These are phyloP conservation scores for Xylaria multiplex DNA, from an alignment of 2,329 filamentous ascomycete species.

Conservation along the genomic window DNA sequence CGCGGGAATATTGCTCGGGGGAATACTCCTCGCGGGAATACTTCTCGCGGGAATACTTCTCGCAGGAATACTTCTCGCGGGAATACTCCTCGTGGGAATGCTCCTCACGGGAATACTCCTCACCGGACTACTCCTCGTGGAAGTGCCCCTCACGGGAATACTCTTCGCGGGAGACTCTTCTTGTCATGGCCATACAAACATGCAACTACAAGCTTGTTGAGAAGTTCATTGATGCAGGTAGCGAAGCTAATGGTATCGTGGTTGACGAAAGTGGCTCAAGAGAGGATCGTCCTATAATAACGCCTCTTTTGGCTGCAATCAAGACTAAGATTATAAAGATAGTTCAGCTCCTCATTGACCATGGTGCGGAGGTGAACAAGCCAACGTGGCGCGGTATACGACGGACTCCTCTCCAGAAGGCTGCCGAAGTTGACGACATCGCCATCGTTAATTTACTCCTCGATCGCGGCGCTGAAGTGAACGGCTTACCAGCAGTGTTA, in stretches of 20 bases:
- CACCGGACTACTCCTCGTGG: too few species aligned
- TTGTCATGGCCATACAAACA: background rate
- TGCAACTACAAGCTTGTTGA: background rate
- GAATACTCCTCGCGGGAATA: too few species aligned
- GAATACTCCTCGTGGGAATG: too few species aligned
- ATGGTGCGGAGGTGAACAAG: conserved; percentile 1
- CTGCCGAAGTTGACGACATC: background rate
- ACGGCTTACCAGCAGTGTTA: background rate
- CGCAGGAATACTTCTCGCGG: too few species aligned
- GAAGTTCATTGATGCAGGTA: conserved; percentile 1
- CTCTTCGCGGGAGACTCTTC: background rate
- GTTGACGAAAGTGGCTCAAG: too few species aligned
- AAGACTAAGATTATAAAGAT: background rate
- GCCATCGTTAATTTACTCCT: conserved; percentile 1
- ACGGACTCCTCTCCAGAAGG: conserved; percentile 10
- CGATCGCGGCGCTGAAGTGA: background rate
- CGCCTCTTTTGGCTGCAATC: background rate
- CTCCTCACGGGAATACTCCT: too few species aligned
- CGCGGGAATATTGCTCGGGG: too few species aligned
- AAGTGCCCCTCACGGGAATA: too few species aligned
- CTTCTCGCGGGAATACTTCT: too few species aligned
- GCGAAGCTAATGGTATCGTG: conserved; percentile 1
- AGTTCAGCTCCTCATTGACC: background rate
- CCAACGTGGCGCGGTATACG: background rate
- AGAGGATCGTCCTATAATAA: too few species aligned